Evolutionary conservation across 306 rosid species (phyloP).

Genomic region (Glycine soja): DNA sequence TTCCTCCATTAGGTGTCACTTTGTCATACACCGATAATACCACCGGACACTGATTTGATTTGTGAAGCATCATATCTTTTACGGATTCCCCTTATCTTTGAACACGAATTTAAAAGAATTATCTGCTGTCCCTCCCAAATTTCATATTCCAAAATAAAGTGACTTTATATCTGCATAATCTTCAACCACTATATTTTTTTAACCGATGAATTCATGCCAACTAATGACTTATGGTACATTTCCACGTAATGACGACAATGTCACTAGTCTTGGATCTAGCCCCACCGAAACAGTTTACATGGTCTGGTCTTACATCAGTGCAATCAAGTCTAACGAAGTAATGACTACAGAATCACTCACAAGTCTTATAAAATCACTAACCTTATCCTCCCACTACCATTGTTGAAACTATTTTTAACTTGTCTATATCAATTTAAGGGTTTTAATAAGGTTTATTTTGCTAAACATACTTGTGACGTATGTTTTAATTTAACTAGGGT

Average conservation of each 20-base stretch:
- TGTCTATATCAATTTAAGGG: background rate
- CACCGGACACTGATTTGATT: too few relatives aligned
- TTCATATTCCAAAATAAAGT: constrained; percentile 25
- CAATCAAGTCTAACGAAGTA: background rate
- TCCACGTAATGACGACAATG: constrained; percentile 12
- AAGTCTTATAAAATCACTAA: background rate
- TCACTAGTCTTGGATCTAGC: background rate
- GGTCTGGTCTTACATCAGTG: background rate
- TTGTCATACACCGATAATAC: too few relatives aligned
- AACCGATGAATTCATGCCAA: background rate
- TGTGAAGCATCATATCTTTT: constrained; percentile 54
- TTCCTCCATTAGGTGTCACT: too few relatives aligned
- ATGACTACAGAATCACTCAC: background rate
- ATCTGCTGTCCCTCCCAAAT: background rate
- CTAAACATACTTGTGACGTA: background rate
- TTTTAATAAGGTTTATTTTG: background rate
- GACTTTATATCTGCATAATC: background rate
- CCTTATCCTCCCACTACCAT: background rate
- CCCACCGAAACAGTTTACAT: background rate
- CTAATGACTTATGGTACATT: background rate
- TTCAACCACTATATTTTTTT: background rate
- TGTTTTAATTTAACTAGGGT: background rate
- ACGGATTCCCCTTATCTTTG: constrained; percentile 29
- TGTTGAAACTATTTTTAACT: background rate
- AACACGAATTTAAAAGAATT: background rate